Evolutionary conservation across 2,329 filamentous ascomycete species (phyloP).

Genomic region (Emergomyces africanus): DNA sequence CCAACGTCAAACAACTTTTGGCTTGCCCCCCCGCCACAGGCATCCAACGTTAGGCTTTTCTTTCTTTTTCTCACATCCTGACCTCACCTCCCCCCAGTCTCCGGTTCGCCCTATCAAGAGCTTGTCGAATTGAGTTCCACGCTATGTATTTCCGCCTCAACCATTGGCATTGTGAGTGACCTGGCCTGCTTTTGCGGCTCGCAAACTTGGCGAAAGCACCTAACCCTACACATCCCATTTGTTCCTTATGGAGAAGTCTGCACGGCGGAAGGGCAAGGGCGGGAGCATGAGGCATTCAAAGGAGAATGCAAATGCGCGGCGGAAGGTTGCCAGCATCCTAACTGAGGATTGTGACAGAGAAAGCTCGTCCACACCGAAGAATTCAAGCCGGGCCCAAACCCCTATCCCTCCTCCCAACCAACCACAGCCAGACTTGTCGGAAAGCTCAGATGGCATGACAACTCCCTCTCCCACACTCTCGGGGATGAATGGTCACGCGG

Average conservation of each 20-base stretch:
- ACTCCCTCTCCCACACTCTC: slow-evolving; percentile 16
- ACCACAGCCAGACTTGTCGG: slow-evolving; percentile 13
- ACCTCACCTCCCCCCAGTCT: not conserved
- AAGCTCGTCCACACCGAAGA: slow-evolving; percentile 12
- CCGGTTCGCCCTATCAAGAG: not conserved
- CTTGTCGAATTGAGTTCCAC: not conserved
- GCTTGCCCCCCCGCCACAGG: not conserved
- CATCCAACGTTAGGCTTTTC: not conserved
- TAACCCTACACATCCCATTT: not conserved
- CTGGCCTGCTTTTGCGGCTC: not conserved
- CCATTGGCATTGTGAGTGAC: not conserved
- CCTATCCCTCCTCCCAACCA: slow-evolving; percentile 7
- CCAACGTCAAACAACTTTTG: no score
- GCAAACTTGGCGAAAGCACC: not conserved
- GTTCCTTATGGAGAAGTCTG: not conserved
- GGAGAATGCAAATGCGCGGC: slow-evolving; percentile 14
- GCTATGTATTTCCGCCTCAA: not conserved
- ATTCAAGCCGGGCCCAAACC: slow-evolving; percentile 1
- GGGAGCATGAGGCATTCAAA: slow-evolving; percentile 18
- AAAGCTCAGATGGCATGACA: slow-evolving; percentile 20
- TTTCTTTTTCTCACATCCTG: not conserved
- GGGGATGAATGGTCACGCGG: slow-evolving; percentile 12
- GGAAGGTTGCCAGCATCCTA: slow-evolving; percentile 19
- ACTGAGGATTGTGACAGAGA: slow-evolving; percentile 13
- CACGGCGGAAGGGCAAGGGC: slow-evolving; percentile 21